These are phyloP conservation scores for Pseudonitzschia delicatissima DNA, from an alignment of 108 stramenopile genomes.

Conservation along the genomic window DNA sequence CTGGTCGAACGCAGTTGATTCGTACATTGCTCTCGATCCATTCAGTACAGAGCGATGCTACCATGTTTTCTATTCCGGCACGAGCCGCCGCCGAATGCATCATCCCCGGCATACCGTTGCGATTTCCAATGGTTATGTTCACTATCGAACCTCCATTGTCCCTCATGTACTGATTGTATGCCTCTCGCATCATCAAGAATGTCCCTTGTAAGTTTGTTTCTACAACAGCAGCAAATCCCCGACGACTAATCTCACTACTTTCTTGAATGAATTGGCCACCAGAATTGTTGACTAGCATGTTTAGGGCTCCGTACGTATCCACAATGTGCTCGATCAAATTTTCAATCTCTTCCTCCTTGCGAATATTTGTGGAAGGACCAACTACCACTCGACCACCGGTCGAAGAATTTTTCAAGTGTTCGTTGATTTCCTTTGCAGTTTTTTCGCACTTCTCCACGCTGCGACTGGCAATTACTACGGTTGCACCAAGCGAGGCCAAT, in stretches of 20 bases:
- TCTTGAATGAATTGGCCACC: slow-evolving; percentile 79
- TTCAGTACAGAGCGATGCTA: slow-evolving; percentile 76
- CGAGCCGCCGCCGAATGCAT: slow-evolving; percentile 78
- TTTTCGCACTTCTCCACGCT: slow-evolving; percentile 48
- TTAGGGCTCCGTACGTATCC: slow-evolving; percentile 46
- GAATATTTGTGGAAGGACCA: slow-evolving; percentile 71
- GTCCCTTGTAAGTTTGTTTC: slow-evolving; percentile 81
- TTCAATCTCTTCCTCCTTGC: slow-evolving; percentile 64
- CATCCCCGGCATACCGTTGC: slow-evolving; percentile 87
- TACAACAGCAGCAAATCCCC: slow-evolving; percentile 78
- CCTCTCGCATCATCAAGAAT: slow-evolving; percentile 73
- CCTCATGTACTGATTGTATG: slow-evolving; percentile 76
- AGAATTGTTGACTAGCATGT: slow-evolving; percentile 83
- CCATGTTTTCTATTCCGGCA: slow-evolving; percentile 87
- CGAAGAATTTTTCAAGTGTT: slow-evolving; percentile 13
- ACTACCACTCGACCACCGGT: slow-evolving; percentile 44
- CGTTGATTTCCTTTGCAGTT: slow-evolving; percentile 64
- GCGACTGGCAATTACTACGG: slow-evolving; percentile 77
- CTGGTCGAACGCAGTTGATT: slow-evolving; percentile 87
- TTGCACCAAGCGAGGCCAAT: slow-evolving; percentile 66
- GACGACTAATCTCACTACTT: slow-evolving; percentile 59
- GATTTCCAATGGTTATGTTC: slow-evolving; percentile 84
- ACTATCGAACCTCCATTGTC: slow-evolving; percentile 81
- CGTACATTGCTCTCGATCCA: slow-evolving; percentile 82
- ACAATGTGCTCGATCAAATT: slow-evolving; percentile 55